phyloP scores from a whole-genome alignment of 176 grass and related monocot species.

The Aegilops bicornis region DNA sequence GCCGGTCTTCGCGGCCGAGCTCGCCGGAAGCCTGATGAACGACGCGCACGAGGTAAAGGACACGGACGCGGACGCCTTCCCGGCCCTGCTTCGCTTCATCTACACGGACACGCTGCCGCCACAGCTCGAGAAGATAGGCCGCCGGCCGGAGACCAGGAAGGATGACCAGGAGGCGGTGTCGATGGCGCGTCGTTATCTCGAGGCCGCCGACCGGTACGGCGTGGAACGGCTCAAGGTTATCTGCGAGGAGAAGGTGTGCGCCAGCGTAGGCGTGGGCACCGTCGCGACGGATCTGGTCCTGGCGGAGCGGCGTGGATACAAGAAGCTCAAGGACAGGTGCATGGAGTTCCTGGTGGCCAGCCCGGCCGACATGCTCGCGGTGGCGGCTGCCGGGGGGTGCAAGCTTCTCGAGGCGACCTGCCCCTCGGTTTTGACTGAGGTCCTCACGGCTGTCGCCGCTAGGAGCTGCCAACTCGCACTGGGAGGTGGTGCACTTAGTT shows the following conservation, averaged over 20 bases:
- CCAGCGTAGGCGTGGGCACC: slow-evolving; percentile 24
- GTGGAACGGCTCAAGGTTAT: slow-evolving; percentile 53
- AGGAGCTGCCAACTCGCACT: not conserved
- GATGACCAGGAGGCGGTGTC: not conserved
- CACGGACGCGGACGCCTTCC: slow-evolving; percentile 24
- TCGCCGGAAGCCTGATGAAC: slow-evolving; percentile 19
- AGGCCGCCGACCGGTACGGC: slow-evolving; percentile 40
- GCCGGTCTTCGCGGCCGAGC: not conserved
- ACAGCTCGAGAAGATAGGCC: not conserved
- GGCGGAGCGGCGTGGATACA: slow-evolving; percentile 38
- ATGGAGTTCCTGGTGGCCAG: slow-evolving; percentile 28
- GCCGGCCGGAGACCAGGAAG: not conserved
- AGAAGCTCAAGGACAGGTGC: slow-evolving; percentile 46
- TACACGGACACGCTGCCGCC: slow-evolving; percentile 42
- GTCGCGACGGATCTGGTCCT: slow-evolving; percentile 30
- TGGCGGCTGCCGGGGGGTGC: not conserved
- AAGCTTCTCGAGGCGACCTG: not conserved
- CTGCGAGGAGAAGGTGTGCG: slow-evolving; percentile 31
- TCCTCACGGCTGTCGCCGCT: not conserved
- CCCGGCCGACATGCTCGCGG: not conserved
- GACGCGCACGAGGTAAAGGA: not conserved
- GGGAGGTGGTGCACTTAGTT: not conserved
- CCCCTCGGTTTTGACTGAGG: not conserved
- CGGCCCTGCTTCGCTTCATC: slow-evolving; percentile 44
- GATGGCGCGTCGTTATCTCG: slow-evolving; percentile 37